These are phyloP conservation scores for Calonectria leucothoes DNA, from an alignment of 2,329 filamentous ascomycete genomes.

Conservation along the genomic window DNA sequence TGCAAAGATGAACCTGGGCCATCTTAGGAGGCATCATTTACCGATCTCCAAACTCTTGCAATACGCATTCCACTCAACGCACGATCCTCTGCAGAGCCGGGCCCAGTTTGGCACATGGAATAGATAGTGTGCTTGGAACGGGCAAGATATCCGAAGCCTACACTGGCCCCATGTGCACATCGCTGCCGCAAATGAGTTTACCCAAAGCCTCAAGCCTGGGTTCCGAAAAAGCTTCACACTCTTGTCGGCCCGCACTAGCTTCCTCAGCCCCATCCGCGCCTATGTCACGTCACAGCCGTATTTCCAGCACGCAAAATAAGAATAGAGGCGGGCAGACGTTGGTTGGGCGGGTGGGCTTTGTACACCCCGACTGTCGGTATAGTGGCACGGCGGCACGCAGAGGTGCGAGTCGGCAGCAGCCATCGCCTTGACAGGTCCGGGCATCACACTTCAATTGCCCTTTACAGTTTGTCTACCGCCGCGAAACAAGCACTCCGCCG, in stretches of 20 bases:
- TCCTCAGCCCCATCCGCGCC: background rate
- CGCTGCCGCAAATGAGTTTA: conserved; percentile 33
- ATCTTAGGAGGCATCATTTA: conserved; percentile 26
- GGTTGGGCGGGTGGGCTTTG: background rate
- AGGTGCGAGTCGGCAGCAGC: background rate
- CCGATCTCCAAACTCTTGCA: conserved; percentile 30
- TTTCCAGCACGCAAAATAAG: conserved; percentile 1
- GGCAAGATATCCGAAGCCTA: conserved; percentile 34
- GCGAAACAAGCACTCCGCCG: conserved; percentile 39
- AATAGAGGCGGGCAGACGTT: background rate
- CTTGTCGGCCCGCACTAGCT: conserved; percentile 23
- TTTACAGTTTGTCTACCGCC: conserved; percentile 25
- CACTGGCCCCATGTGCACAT: conserved; percentile 35
- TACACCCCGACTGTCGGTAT: background rate
- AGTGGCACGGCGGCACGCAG: background rate
- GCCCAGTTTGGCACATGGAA: conserved; percentile 40
- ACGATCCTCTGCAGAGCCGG: conserved; percentile 23
- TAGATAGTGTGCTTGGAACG: conserved; percentile 33
- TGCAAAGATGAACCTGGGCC: conserved; percentile 7
- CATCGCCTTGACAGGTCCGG: background rate
- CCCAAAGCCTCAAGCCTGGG: conserved; percentile 26
- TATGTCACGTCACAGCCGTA: conserved; percentile 4
- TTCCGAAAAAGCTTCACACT: conserved; percentile 37
- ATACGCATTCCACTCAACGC: conserved; percentile 23
- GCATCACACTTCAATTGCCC: background rate